Percentiles rank a stretch among this genome's conserved stretches.
These are phyloP conservation scores for Lachnellula subtilissima DNA, from an alignment of 2,329 filamentous ascomycete species.

Conservation along the genomic window DNA sequence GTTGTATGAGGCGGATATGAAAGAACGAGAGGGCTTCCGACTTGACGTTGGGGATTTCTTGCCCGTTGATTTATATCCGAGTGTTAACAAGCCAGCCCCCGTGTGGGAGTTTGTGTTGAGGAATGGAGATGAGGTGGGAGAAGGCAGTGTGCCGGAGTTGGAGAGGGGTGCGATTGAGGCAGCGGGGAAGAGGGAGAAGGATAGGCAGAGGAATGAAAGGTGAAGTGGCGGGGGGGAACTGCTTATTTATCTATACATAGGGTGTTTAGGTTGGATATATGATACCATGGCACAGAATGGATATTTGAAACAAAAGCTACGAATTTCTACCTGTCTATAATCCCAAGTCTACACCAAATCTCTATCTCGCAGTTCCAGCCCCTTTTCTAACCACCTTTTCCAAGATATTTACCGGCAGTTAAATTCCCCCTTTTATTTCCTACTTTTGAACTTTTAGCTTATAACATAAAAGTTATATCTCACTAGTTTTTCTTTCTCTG, in stretches of 20 bases:
- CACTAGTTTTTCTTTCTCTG: no score
- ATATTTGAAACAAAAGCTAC: no score
- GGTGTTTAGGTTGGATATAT: not conserved
- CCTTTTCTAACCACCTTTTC: no score
- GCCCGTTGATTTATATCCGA: slow-evolving; percentile 83
- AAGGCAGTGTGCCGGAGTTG: slow-evolving; percentile 19
- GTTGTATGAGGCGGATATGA: slow-evolving; percentile 67
- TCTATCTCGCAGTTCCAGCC: no score
- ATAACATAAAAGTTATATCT: no score
- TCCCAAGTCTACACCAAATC: no score
- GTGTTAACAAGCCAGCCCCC: slow-evolving; percentile 49
- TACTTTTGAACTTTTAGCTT: no score
- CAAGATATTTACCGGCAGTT: no score
- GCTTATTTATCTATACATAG: not conserved
- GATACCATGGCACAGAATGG: not conserved
- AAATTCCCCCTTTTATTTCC: no score
- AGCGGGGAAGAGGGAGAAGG: slow-evolving; percentile 23
- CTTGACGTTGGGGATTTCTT: slow-evolving; percentile 80
- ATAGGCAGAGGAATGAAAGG: slow-evolving; percentile 16
- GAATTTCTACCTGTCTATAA: no score
- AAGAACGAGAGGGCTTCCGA: slow-evolving; percentile 72
- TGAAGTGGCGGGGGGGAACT: not conserved
- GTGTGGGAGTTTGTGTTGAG: slow-evolving; percentile 26
- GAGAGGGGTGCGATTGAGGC: slow-evolving; percentile 24
- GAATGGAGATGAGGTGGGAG: slow-evolving; percentile 13